A percentile compares a stretch with the other conserved stretches of the same genome.
Conservation (phyloP, 139 green algal genomes). For the Micromonas pusilla region DNA sequence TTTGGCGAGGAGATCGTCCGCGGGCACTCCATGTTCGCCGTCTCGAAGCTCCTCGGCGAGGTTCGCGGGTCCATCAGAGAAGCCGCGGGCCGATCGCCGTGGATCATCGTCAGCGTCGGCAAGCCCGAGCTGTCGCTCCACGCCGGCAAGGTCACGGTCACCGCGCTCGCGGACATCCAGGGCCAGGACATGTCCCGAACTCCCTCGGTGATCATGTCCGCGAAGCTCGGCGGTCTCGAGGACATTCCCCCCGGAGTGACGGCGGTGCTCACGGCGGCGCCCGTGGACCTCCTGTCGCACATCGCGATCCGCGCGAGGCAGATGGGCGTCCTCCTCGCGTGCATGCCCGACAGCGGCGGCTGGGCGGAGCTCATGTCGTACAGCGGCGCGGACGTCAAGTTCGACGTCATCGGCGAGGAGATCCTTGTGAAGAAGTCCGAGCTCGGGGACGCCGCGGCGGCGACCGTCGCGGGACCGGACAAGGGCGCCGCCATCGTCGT, state of each 20-base stretch:
- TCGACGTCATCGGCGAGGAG: conserved; percentile 2
- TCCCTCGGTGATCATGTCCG: conserved; percentile 25
- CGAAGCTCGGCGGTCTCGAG: conserved; percentile 70
- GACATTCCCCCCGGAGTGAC: conserved; percentile 74
- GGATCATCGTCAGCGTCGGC: background rate
- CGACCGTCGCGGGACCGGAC: background rate
- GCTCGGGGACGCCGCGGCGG: background rate
- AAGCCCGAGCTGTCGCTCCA: background rate
- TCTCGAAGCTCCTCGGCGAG: conserved; percentile 51
- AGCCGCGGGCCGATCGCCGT: conserved; percentile 60
- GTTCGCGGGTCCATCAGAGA: conserved; percentile 62
- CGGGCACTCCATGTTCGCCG: conserved; percentile 63
- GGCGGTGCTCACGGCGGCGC: conserved; percentile 61
- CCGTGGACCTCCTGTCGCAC: conserved; percentile 77
- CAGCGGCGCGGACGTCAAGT: background rate
- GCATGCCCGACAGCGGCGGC: conserved; percentile 55
- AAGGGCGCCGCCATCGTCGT: background rate
- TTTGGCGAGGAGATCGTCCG: conserved; percentile 87
- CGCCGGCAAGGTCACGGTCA: background rate
- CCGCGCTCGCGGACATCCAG: conserved; percentile 44
- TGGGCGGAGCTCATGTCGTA: background rate
- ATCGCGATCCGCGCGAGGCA: conserved; percentile 77
- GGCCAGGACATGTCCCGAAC: conserved; percentile 28
- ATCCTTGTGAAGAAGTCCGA: conserved; percentile 8
- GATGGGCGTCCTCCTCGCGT: conserved; percentile 67